Conservation (phyloP, 352 stramenopile genomes). For the Globisporangium takayamanum region DNA sequence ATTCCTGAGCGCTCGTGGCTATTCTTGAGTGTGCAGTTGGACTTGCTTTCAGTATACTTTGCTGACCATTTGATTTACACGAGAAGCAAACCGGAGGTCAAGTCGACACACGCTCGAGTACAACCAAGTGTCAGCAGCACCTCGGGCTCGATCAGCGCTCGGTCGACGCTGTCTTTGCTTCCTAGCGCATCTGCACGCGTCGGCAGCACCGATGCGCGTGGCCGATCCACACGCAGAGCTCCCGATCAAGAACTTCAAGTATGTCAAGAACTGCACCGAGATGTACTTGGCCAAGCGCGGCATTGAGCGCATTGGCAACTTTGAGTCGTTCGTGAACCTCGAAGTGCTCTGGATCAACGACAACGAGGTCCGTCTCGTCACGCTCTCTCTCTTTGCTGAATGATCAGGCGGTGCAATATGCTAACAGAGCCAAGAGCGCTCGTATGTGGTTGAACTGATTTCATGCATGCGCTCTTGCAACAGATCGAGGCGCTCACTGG, state of each 20-base stretch:
- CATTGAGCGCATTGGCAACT: slow-evolving; percentile 77
- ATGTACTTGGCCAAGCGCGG: slow-evolving; percentile 71
- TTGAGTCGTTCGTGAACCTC: slow-evolving; percentile 85
- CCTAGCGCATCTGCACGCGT: slow-evolving; percentile 4
- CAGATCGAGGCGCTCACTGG: slow-evolving; percentile 58
- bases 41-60: too few species aligned
- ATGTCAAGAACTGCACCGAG: slow-evolving; percentile 87
- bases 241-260: slow-evolving; percentile 86
- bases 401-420: neutral
- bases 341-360: slow-evolving; percentile 88
- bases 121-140: neutral
- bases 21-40: too few species aligned
- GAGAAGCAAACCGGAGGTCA: too few species aligned
- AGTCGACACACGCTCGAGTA: neutral
- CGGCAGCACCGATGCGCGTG: slow-evolving; percentile 19
- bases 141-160: neutral
- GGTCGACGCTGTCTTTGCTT: neutral
- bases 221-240: slow-evolving; percentile 74
- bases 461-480: neutral
- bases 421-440: neutral
- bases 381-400: neutral
- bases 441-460: neutral
- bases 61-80: too few species aligned
- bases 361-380: slow-evolving; percentile 43
- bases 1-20: too few species aligned